Base-by-base conservation (phyloP, 805 yeast genomes). In the Yarrowia porcina region DNA sequence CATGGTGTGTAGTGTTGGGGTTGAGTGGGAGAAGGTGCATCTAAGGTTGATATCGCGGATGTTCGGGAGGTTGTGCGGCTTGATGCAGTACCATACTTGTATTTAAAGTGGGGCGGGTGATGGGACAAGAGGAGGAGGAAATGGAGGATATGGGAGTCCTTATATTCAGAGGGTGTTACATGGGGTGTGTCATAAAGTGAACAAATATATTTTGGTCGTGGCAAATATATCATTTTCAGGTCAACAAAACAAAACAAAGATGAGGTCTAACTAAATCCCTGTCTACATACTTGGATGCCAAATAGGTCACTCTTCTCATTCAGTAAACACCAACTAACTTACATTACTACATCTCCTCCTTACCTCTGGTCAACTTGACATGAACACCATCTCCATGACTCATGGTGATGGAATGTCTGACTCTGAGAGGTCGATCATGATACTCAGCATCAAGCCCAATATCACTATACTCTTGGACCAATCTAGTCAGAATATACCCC, bases 1-100 rank as follows among this genome's bases (percentile, higher is more conserved):
- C 97, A 92, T 92, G 25, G 35, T 54, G 41, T 15, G 39, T 32
- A 18, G 39, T 33, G 11, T 28, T 49, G 21, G 56, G 32, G 38
- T 45, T 27, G 52, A 13, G 45, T 12, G 17, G 54, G 21, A 30
- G 11, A 32, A 17, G 23, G 11, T 52, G 32, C 42, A 30, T 28
- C 15, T 4, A 36, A 32, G 30, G 57, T 21, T 23, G 57, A 33
- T 21, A 49, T 27, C 32, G 52, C 39, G 39, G 39, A 33, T 35
- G 11, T 52, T 18, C 44, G 44, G 32, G 44, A n/a, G 33, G 20
- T 3, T 18, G 59, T 52, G 42, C 59, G 59, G 59, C 44, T 52
- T 18, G n/a, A 42, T 11, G n/a, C 8, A n/a, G n/a, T n/a, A n/a
- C n/a, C n/a, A n/a, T n/a, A n/a, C n/a, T n/a, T n/a, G n/a, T n/a